Base-by-base conservation (phyloP, 352 stramenopile species). In the Pythium volutum region DNA sequence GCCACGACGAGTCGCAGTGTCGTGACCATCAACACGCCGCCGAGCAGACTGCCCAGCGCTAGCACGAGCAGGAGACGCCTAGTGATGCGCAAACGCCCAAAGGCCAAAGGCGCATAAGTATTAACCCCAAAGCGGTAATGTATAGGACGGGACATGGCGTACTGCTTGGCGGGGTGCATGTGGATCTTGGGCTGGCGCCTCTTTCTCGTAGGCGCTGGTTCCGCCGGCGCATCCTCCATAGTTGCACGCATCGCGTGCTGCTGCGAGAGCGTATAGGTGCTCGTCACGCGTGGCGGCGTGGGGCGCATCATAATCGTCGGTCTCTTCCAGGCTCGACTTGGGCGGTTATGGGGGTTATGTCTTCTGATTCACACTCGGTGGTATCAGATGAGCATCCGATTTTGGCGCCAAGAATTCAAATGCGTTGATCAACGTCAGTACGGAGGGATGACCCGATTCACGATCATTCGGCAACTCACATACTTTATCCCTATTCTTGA, bases 91-190 rank as follows among this genome's bases (percentile, higher is more conserved):
- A 59, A 5, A 23, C 8, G 11, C 20, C n/a, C n/a, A n/a, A n/a
- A n/a, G n/a, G n/a, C n/a, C n/a, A n/a, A 48, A 26, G 10, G 38
- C 16, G 3, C 34, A 52, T 16, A 10, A 31, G 25, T 52, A 22
- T 55, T n/a, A n/a, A n/a, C n/a, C 23, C 3, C 33, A 22, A 10
- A n/a, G n/a, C n/a, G 4, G 16, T 8, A 6, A n/a, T 26, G 20
- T 20, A 15, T 39, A 15, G 11, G 27, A 47, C 34, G 27, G 29
- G 23, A 25, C 36, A n/a, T 3, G 2, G 20, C 48, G 59, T 47
- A 73, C 66, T 59, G n/a, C 47, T 73, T 73, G 39, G 49, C 59
- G 0, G 66, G 66, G 55, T 73, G 66, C 66, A 73, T 73, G 59
- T 73, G 66, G 31, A 71, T 59, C 27, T 57, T 59, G 18, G 50